Percentiles rank a stretch among this genome's conserved stretches.
Conservation (phyloP, 331 rosid species). For the Malus hybrid region DNA sequence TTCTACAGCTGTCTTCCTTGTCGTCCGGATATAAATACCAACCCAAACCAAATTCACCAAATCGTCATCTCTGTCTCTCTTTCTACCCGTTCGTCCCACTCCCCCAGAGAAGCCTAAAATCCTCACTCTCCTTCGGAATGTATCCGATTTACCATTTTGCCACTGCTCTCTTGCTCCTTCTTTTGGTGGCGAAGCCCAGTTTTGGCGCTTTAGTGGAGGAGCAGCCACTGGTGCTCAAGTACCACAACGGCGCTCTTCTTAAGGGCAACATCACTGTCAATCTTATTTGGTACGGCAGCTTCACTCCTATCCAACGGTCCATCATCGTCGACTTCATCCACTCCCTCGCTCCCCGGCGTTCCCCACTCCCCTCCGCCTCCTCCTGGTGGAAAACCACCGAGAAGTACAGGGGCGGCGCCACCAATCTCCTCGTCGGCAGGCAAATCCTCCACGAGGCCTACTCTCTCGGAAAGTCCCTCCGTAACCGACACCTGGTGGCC, state of each 20-base stretch:
- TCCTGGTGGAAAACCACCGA: conserved; percentile 80
- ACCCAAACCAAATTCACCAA: neutral
- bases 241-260: conserved; percentile 66
- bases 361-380: conserved; percentile 34
- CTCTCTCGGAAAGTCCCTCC: conserved; percentile 49
- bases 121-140: conserved; percentile 18
- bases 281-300: conserved; percentile 68
- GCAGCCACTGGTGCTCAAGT: conserved; percentile 52
- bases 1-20: conserved; percentile 49
- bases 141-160: conserved; percentile 18
- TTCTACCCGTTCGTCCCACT: too few species aligned
- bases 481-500: conserved; percentile 25
- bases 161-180: conserved; percentile 8
- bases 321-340: conserved; percentile 57
- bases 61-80: neutral
- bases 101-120: neutral
- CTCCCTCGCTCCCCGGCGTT: conserved; percentile 22
- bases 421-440: conserved; percentile 43
- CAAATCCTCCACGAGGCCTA: conserved; percentile 47
- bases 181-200: neutral
- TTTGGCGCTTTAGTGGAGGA: conserved; percentile 37
- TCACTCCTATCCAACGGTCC: conserved; percentile 63
- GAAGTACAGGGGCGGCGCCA: conserved; percentile 52
- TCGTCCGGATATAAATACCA: conserved; percentile 28
- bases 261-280: conserved; percentile 65